Base-by-base conservation (phyloP, 2,329 filamentous ascomycete species). In the Lanzia echinophila region DNA sequence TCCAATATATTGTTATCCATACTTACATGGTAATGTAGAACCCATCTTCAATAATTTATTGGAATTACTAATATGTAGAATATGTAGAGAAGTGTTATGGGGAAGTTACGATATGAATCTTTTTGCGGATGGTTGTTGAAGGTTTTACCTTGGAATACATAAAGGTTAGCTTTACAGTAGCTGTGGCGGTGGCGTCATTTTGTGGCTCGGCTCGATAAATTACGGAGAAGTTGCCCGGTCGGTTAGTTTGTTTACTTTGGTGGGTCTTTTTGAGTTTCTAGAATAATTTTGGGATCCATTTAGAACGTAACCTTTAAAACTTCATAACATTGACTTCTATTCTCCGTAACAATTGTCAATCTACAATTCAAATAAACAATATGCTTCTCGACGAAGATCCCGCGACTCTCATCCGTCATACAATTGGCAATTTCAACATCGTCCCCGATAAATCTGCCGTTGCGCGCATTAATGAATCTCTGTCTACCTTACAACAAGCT, bases 381-480 rank as follows among this genome's bases (percentile, higher is more conserved):
- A 96, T 97, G 87, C 79, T 96, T 69, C 88, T 97, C 73, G 89
- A 95, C 73, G 91, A 96, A 75, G 88, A 94, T 70, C 92, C 91
- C 61, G 88, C 88, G 43, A 86, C 85, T 43, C 86, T 96, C 67
- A 95, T 99, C 73, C 81, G 86, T 68, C 87, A 95, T 74, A 96
- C 91, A 41, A 87, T 95, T 66, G 80, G 84, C 65, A 96, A 96
- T 78, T 99, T 99, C 83, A 94, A 95, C 75, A 95, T 92, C 66
- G 78, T 82, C 19, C 89, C 89, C 11, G 94, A 99, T 77, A 94
- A 90, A 67, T 77, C 83, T 61, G 88, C 88, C 58, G 82, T 97
- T 19, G 77, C 85, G 19, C 90, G 94, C 68, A 87, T 97, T 68
- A 83, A 83, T 69, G 88, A 91, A 69, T 92, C 89, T 1, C 80